phyloP scores from a whole-genome alignment of 495 filamentous ascomycete species.

The Annulohypoxylon moriforme region DNA sequence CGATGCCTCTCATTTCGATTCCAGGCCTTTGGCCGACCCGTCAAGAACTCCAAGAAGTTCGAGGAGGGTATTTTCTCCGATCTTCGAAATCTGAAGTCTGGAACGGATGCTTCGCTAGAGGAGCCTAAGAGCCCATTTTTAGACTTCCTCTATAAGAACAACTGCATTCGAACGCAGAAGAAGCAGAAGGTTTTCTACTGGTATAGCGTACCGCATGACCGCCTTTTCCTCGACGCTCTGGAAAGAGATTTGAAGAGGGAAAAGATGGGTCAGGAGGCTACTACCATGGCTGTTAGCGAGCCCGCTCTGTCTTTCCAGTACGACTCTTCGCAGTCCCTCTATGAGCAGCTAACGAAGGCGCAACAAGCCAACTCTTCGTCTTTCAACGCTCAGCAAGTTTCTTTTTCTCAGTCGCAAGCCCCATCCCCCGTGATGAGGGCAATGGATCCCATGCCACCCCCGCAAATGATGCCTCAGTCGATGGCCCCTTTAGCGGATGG shows the following conservation, averaged over 20 bases:
- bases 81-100: slow-evolving; percentile 96
- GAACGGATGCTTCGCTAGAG: slow-evolving; percentile 98
- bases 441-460: slow-evolving; percentile 76
- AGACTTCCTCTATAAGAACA: slow-evolving; percentile 99
- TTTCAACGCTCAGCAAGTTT: slow-evolving; percentile 85
- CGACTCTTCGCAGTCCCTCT: slow-evolving; percentile 97
- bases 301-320: slow-evolving; percentile 98
- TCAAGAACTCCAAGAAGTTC: slow-evolving; percentile 99
- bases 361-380: slow-evolving; percentile 98
- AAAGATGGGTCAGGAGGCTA: slow-evolving; percentile 99
- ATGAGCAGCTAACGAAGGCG: slow-evolving; percentile 99
- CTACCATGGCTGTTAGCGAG: slow-evolving; percentile 94
- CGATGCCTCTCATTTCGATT: slow-evolving; percentile 98
- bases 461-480: slow-evolving; percentile 83
- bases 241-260: slow-evolving; percentile 98
- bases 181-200: slow-evolving; percentile 99
- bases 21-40: slow-evolving; percentile 96
- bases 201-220: slow-evolving; percentile 99
- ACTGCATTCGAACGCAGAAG: slow-evolving; percentile 99
- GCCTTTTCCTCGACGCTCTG: slow-evolving; percentile 95
- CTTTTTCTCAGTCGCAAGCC: slow-evolving; percentile 79
- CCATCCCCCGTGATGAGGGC: slow-evolving; percentile 89
- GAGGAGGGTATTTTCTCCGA: slow-evolving; percentile 99
- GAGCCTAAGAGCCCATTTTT: slow-evolving; percentile 98
- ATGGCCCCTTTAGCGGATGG: slow-evolving; percentile 87